These are phyloP conservation scores for Anastatica hierochuntica DNA, from an alignment of 345 rosid species.

Conservation along the genomic window DNA sequence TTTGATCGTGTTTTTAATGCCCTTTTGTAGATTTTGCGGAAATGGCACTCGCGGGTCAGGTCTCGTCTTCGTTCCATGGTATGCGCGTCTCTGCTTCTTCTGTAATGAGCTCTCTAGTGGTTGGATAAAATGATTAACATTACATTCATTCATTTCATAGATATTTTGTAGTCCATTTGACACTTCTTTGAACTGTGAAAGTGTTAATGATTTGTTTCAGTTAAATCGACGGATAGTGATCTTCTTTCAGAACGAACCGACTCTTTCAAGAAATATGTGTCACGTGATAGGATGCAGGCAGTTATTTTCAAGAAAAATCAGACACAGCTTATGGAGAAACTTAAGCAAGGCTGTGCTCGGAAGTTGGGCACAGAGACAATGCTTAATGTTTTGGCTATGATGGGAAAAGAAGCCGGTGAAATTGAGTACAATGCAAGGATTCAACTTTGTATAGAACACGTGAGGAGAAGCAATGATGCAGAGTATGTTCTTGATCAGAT, in stretches of 20 bases:
- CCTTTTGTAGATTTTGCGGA: conserved; percentile 5
- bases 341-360: conserved; percentile 29
- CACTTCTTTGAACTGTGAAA: not conserved
- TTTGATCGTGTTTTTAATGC: not conserved
- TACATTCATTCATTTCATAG: too few relatives aligned
- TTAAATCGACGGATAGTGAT: not conserved
- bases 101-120: not conserved
- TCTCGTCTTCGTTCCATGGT: conserved; percentile 18
- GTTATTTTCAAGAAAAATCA: conserved; percentile 32
- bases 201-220: not conserved
- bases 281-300: conserved; percentile 45
- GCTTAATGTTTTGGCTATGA: conserved; percentile 32
- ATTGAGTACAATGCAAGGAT: conserved; percentile 58
- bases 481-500: conserved; percentile 36
- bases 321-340: conserved; percentile 19
- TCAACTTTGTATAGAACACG: conserved; percentile 39
- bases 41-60: not conserved
- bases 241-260: not conserved
- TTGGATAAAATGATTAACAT: too few relatives aligned
- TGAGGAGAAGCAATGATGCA: conserved; percentile 35
- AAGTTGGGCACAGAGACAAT: conserved; percentile 46
- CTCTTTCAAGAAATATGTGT: conserved; percentile 16
- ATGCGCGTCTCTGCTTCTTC: not conserved
- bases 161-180: too few relatives aligned
- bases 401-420: conserved; percentile 55